Evolutionary conservation across 2,329 filamentous ascomycete genomes (phyloP).

Genomic region (Grosmannia penicillata): DNA sequence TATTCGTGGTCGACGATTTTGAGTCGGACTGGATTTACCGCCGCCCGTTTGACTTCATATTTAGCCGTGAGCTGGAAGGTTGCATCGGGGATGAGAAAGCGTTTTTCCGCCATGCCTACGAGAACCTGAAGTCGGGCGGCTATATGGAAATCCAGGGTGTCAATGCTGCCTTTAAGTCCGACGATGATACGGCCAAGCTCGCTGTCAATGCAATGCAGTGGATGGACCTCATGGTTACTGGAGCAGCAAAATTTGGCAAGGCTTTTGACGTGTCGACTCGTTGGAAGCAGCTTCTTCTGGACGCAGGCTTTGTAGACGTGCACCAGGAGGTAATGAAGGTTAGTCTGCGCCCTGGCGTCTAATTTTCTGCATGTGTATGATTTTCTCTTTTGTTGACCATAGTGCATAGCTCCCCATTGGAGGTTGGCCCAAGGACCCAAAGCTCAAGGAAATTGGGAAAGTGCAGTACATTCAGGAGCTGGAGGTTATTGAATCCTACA

Average conservation of each 20-base stretch:
- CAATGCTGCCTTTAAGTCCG: slow-evolving; percentile 3
- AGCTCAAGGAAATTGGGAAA: slow-evolving; percentile 23
- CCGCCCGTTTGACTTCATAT: slow-evolving; percentile 11
- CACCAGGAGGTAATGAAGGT: slow-evolving; percentile 20
- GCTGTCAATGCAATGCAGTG: not conserved
- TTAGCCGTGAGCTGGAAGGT: slow-evolving; percentile 10
- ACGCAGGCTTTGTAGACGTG: slow-evolving; percentile 35
- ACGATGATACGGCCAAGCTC: slow-evolving; percentile 8
- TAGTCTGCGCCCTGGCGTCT: not conserved
- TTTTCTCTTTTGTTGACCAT: no score
- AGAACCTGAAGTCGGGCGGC: slow-evolving; percentile 10
- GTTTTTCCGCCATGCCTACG: slow-evolving; percentile 7
- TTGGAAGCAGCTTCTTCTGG: slow-evolving; percentile 15
- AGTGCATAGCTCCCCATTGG: slow-evolving; percentile 27
- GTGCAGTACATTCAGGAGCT: not conserved
- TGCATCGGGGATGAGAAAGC: not conserved
- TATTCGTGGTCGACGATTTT: slow-evolving; percentile 11
- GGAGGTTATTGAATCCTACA: not conserved
- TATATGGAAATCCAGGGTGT: slow-evolving; percentile 10
- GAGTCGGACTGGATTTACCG: slow-evolving; percentile 12
- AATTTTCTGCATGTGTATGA: no score
- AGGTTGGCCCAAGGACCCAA: slow-evolving; percentile 29
- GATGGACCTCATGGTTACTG: not conserved
- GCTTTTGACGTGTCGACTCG: not conserved
- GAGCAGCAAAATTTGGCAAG: not conserved